Evolutionary conservation across 352 stramenopile species (phyloP), one percentile per base, ranked within the genome.

Genomic region (Globisporangium paroecandrum): DNA sequence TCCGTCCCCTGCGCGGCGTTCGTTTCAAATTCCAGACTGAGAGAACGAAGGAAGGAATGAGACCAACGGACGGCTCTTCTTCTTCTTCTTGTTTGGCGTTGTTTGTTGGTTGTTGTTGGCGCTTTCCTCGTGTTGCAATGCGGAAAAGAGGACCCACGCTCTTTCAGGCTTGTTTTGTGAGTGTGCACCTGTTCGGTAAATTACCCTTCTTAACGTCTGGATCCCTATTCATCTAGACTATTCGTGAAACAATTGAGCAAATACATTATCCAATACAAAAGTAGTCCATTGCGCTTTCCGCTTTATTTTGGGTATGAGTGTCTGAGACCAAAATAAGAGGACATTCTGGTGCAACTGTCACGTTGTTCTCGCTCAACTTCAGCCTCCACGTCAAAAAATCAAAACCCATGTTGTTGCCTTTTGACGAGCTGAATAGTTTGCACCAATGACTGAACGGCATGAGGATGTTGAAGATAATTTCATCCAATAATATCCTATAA

Each of bases 11-110:
- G 63, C 58, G 51, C 54, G 63, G 12, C 58, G 49, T 65, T 58
- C 18, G 58, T 49, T 65, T 64, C 65, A 47, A 61, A 70, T 70
- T 70, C 36, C 20, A 49, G 64, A 69, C 64, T 69, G 64, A 61
- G 47, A 49, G 32, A 34, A 34, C 36, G 49, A 43, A 36, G 9
- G 49, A 20, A 24, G 27, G 32, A 32, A 24, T 4, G 49, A 32
- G 13, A 10, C 9, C 13, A 12, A 8, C 15, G 12, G 41, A 22
- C 61, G 27, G 59, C 41, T 41, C 47, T 12, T 55, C 22, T 24
- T 55, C 8, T 55, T 55, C 8, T 29, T 51, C 3, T 4, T 34
- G 9, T 4, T 27, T 24, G 62, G 27, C 24, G 32, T 9, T 32
- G 62, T 32, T 49, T 53, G 62, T 55, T 38, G 15, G 27, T n/a